These are phyloP conservation scores for Trichomonascaceae sp. DNA, from an alignment of 1,139 yeast genomes.

Conservation along the genomic window DNA sequence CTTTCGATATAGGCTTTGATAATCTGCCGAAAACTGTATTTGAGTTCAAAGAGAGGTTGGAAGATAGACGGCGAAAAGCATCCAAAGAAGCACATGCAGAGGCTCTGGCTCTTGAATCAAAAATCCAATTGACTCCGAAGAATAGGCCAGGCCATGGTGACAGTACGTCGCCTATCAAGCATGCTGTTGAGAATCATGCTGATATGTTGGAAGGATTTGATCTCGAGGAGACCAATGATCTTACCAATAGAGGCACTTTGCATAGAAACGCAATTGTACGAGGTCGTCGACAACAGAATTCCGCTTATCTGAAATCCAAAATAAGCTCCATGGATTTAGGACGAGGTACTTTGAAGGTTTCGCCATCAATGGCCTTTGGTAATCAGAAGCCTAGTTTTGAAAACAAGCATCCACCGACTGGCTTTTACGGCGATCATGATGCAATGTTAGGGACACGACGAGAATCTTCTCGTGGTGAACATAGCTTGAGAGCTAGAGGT, in stretches of 20 bases:
- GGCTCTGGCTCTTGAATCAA: slow-evolving; percentile 10
- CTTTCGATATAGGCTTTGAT: slow-evolving; percentile 12
- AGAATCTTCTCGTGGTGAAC: background rate
- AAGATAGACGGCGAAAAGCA: slow-evolving; percentile 4
- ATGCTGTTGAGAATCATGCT: slow-evolving; percentile 7
- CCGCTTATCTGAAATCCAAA: slow-evolving; percentile 8
- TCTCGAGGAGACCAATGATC: slow-evolving; percentile 9
- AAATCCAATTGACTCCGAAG: slow-evolving; percentile 14
- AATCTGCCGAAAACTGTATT: slow-evolving; percentile 14
- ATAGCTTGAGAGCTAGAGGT: background rate
- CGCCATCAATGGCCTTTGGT: slow-evolving; percentile 5
- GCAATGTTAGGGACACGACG: background rate
- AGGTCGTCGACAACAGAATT: background rate
- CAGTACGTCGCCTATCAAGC: background rate
- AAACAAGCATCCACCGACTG: background rate
- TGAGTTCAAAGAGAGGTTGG: slow-evolving; percentile 13
- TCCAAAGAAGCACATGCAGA: slow-evolving; percentile 9
- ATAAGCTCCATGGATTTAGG: slow-evolving; percentile 3
- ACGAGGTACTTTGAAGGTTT: background rate
- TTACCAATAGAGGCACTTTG: slow-evolving; percentile 13
- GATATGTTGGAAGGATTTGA: slow-evolving; percentile 26
- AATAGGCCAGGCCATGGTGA: slow-evolving; percentile 3
- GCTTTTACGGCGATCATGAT: background rate
- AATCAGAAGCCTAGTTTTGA: background rate
- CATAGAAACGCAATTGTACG: slow-evolving; percentile 22